Conservation (phyloP, 345 rosid species). For the Camelina sativa region DNA sequence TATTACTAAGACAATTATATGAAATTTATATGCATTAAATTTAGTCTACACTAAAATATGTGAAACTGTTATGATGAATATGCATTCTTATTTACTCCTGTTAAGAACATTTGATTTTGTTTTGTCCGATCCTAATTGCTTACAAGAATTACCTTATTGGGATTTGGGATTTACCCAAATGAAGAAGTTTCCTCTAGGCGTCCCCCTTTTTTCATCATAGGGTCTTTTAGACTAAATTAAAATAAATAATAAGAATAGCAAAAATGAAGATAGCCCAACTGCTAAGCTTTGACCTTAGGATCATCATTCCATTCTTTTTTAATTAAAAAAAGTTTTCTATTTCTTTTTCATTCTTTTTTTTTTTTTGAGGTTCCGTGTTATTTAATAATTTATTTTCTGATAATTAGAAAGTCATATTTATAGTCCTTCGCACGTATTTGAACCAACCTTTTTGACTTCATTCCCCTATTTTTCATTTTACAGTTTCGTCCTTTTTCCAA, state of each 20-base stretch:
- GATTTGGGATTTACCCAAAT: conserved; percentile 47
- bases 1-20: too few relatives aligned
- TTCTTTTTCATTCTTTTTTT: not conserved
- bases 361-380: conserved; percentile 24
- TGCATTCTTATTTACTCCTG: too few relatives aligned
- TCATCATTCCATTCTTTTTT: conserved; percentile 36
- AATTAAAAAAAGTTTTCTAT: not conserved
- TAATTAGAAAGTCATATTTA: conserved; percentile 30
- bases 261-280: conserved; percentile 39
- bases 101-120: conserved; percentile 28
- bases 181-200: conserved; percentile 43
- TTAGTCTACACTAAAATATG: not conserved
- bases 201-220: conserved; percentile 18
- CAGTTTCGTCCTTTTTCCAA: conserved; percentile 13
- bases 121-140: conserved; percentile 21
- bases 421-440: conserved; percentile 37
- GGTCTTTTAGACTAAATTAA: conserved; percentile 16
- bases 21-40: not conserved
- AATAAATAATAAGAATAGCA: not conserved
- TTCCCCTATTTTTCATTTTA: conserved; percentile 24
- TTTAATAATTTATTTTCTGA: conserved; percentile 25
- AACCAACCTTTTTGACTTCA: conserved; percentile 37
- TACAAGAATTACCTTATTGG: conserved; percentile 39
- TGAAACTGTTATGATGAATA: not conserved
- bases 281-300: conserved; percentile 47